A percentile compares a stretch with the other conserved stretches of the same genome.
phyloP scores from a whole-genome alignment of 2,329 filamentous ascomycete genomes.

The Rugonectria rugulosa region DNA sequence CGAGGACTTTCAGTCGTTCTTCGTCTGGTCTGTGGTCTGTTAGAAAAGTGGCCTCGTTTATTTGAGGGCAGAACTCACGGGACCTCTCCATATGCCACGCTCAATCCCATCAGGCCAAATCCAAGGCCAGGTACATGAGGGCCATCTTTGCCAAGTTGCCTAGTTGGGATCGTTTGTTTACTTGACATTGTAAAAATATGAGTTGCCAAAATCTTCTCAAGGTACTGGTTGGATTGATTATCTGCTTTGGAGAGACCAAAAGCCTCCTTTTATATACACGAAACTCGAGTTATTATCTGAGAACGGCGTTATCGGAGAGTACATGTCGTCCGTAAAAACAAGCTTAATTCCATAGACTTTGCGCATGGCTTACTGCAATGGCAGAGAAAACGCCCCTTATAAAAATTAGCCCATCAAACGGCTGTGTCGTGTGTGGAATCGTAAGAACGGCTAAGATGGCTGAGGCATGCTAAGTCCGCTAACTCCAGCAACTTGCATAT shows the following conservation, averaged over 20 bases:
- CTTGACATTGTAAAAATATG: neutral
- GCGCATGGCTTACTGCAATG: too few relatives aligned
- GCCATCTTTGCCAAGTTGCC: constrained; percentile 5
- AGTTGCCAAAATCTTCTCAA: neutral
- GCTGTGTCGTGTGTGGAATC: too few relatives aligned
- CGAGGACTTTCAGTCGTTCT: constrained; percentile 56
- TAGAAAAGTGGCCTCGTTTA: neutral
- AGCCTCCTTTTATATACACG: neutral
- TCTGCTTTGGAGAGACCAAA: neutral
- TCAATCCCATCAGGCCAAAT: constrained; percentile 27
- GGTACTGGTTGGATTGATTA: neutral
- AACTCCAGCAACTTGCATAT: too few relatives aligned
- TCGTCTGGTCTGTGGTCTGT: constrained; percentile 44
- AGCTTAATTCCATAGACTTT: neutral
- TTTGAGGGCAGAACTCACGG: neutral
- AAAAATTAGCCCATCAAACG: too few relatives aligned
- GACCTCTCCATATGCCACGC: constrained; percentile 8
- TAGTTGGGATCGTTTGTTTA: neutral
- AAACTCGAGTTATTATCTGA: neutral
- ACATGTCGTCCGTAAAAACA: neutral
- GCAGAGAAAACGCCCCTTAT: too few relatives aligned
- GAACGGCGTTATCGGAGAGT: neutral
- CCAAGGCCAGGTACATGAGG: constrained; percentile 10
- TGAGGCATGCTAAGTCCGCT: too few relatives aligned
- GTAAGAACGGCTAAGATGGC: too few relatives aligned